Percentiles rank a stretch among this genome's conserved stretches.
phyloP scores from a whole-genome alignment of 106 monocot species.

The Narthecium ossifragum region DNA sequence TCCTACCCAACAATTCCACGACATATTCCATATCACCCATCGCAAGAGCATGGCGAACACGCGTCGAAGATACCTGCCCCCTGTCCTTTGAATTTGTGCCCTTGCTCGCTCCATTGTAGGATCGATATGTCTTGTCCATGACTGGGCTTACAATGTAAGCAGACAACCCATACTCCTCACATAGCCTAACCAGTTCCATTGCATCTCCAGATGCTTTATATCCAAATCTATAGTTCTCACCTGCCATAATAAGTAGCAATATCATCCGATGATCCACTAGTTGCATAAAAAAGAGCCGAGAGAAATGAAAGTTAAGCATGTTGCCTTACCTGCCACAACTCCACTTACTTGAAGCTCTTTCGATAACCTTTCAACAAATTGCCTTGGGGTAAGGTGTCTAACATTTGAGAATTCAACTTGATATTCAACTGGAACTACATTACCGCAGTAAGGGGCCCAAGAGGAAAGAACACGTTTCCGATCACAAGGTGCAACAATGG shows the following conservation, averaged over 20 bases:
- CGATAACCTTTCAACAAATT: constrained; percentile 88
- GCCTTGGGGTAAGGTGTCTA: constrained; percentile 67
- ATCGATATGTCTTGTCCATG: constrained; percentile 45
- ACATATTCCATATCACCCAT: constrained; percentile 71
- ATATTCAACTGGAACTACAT: constrained; percentile 69
- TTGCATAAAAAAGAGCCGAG: not conserved
- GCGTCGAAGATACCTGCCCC: constrained; percentile 85
- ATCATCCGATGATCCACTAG: not conserved
- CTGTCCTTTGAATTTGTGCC: constrained; percentile 17
- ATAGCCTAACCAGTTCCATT: constrained; percentile 61
- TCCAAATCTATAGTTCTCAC: constrained; percentile 95
- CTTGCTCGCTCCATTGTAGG: constrained; percentile 26
- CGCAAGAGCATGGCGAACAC: constrained; percentile 77
- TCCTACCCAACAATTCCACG: constrained; percentile 63
- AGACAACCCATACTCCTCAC: constrained; percentile 66
- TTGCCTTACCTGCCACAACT: constrained; percentile 84
- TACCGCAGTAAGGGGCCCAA: constrained; percentile 79
- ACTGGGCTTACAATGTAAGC: constrained; percentile 72
- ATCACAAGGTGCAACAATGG: constrained; percentile 86
- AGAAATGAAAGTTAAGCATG: not conserved
- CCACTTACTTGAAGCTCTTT: constrained; percentile 79
- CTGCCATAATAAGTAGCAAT: constrained; percentile 38
- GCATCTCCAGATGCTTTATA: constrained; percentile 93
- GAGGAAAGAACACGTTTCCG: constrained; percentile 70
- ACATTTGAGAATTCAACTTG: constrained; percentile 89